Evolutionary conservation across 306 rosid genomes (phyloP).

Genomic region (Fragaria iinumae): DNA sequence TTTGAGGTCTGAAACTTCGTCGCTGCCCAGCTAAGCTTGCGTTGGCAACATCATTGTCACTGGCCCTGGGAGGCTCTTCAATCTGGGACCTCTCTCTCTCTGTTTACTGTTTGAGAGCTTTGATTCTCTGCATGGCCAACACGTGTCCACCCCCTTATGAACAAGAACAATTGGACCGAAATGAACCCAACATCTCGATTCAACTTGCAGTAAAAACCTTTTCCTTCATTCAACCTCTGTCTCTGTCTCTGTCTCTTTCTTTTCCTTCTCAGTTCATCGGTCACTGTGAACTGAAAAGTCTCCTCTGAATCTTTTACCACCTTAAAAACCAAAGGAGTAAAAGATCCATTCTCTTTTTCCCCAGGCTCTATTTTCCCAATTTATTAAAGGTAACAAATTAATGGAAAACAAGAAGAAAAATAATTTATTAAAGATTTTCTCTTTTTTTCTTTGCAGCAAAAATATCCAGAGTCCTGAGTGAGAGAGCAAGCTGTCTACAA

Average conservation of each 20-base stretch:
- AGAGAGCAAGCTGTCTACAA: conserved; percentile 30
- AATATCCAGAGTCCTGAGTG: conserved; percentile 30
- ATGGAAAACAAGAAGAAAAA: conserved; percentile 22
- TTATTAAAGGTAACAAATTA: conserved; percentile 10
- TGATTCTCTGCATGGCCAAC: conserved; percentile 51
- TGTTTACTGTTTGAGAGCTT: neutral
- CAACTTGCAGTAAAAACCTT: conserved; percentile 10
- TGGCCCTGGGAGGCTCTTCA: conserved; percentile 14
- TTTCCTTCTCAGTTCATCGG: neutral
- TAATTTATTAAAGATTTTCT: conserved; percentile 32
- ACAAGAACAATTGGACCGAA: neutral
- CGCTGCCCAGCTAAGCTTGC: conserved; percentile 48
- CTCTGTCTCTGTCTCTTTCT: neutral
- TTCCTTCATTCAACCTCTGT: neutral
- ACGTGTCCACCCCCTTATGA: conserved; percentile 30
- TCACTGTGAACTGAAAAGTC: conserved; percentile 26
- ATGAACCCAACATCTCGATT: neutral
- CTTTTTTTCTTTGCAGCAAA: conserved; percentile 29
- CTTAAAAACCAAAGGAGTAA: conserved; percentile 20
- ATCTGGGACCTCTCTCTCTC: conserved; percentile 6
- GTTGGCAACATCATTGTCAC: conserved; percentile 62
- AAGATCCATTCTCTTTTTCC: conserved; percentile 27
- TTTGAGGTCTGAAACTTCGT: neutral
- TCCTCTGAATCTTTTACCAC: conserved; percentile 41
- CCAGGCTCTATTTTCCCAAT: conserved; percentile 10